Evolutionary conservation across 2,329 filamentous ascomycete genomes (phyloP), one percentile per base, ranked within the genome.

Genomic region (Juglanconis oblonga): DNA sequence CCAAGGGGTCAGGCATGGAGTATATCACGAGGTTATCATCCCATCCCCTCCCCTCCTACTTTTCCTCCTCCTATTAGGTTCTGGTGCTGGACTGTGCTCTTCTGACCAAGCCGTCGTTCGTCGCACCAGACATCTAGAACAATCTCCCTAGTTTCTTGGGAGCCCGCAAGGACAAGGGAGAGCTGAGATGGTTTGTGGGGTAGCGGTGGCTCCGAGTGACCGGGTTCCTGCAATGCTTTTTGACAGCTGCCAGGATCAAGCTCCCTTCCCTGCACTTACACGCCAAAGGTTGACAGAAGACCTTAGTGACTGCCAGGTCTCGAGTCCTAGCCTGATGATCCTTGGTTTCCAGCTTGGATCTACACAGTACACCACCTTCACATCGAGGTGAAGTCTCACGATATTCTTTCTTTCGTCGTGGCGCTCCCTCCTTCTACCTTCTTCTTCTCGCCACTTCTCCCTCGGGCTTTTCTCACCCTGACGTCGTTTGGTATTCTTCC

Each of bases 101-200:
- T 24, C 17, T 24, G 17, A 40, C 36, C 36, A 40, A 2, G 13
- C 36, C 36, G 3, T 40, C 36, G 3, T 13, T 3, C 3, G 8
- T 40, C 36, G 13, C 36, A 40, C 36, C 36, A 38, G 33, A 52
- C 57, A 50, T 59, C 57, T 59, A 59, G 57, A 59, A 59, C 57
- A 42, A 17, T 55, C 57, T 49, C 29, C 33, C 17, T 24, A 24
- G 17, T 24, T 58, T 10, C 50, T 45, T 44, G 56, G 50, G 17
- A 24, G 17, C 17, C 17, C 17, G 17, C 17, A 24, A 24, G 17
- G 17, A 24, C 17, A 24, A 24, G 17, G 17, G 17, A 24, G 17
- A 24, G 17, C 17, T 24, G 17, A 24, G 17, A 24, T 24, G 17
- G 17, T 32, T 32, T 24, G 11, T 11, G 40, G n/a, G 50, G 50